Evolutionary conservation across 2,329 filamentous ascomycete species (phyloP).

Genomic region (Trichoderma pleuroti): DNA sequence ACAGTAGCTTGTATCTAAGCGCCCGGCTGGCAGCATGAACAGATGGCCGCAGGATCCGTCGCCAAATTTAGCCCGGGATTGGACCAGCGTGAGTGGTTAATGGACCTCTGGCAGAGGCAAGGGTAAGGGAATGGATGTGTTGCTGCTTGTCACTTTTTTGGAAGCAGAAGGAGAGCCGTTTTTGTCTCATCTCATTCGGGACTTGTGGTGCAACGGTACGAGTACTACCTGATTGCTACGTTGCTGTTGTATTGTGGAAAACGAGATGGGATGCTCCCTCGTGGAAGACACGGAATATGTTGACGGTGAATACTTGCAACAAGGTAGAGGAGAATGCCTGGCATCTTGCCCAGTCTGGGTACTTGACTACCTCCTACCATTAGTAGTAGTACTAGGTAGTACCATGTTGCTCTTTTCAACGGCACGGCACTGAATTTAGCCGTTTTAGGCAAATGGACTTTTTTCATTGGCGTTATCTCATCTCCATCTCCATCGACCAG

Average conservation of each 20-base stretch:
- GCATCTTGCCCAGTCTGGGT: neutral
- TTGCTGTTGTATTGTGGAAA: neutral
- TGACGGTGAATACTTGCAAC: neutral
- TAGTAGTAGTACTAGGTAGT: too few species aligned
- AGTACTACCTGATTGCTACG: neutral
- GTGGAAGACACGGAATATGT: neutral
- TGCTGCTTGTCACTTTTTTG: neutral
- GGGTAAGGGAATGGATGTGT: neutral
- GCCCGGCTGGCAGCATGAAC: conserved; percentile 13
- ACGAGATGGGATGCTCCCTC: neutral
- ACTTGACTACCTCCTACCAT: too few species aligned
- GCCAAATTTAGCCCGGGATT: conserved; percentile 23
- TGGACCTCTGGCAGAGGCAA: neutral
- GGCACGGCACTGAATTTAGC: neutral
- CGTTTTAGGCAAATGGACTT: conserved; percentile 5
- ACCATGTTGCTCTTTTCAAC: neutral
- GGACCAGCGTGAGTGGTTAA: conserved; percentile 20
- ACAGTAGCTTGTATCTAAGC: conserved; percentile 17
- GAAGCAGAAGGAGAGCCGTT: neutral
- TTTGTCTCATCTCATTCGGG: neutral
- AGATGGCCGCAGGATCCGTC: neutral
- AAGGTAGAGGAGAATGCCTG: neutral
- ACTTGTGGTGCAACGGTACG: neutral
- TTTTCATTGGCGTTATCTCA: neutral
- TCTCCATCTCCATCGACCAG: neutral